Conservation (phyloP, 345 rosid genomes). For the Clausena lansium region DNA sequence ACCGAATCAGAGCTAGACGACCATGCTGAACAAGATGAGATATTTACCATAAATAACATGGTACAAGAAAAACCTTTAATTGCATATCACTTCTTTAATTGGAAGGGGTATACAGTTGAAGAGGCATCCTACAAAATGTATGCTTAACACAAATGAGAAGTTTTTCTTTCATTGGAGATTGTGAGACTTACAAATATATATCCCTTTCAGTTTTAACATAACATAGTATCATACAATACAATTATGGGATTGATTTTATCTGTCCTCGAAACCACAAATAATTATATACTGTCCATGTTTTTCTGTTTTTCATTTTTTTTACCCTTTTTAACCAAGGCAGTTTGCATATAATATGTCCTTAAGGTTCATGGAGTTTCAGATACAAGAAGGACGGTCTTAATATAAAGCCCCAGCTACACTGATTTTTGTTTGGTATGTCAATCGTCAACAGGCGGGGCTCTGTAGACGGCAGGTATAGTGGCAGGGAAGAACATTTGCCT, state of each 20-base stretch:
- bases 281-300: neutral
- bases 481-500: constrained; percentile 52
- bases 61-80: no score
- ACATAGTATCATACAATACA: constrained; percentile 1
- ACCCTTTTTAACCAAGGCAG: neutral
- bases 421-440: neutral
- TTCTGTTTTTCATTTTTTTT: neutral
- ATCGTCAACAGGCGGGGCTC: constrained; percentile 23
- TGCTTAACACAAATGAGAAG: neutral
- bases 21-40: neutral
- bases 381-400: neutral
- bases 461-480: constrained; percentile 27
- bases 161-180: neutral
- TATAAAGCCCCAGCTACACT: neutral
- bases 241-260: neutral
- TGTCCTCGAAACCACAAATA: neutral
- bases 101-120: neutral
- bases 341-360: neutral
- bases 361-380: neutral
- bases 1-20: neutral
- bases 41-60: neutral
- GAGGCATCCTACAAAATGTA: neutral
- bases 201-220: neutral
- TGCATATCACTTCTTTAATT: no score
- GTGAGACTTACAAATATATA: neutral